phyloP scores from a whole-genome alignment of 768 basidiomycete genomes.

The Podaxis mareebaensis region DNA sequence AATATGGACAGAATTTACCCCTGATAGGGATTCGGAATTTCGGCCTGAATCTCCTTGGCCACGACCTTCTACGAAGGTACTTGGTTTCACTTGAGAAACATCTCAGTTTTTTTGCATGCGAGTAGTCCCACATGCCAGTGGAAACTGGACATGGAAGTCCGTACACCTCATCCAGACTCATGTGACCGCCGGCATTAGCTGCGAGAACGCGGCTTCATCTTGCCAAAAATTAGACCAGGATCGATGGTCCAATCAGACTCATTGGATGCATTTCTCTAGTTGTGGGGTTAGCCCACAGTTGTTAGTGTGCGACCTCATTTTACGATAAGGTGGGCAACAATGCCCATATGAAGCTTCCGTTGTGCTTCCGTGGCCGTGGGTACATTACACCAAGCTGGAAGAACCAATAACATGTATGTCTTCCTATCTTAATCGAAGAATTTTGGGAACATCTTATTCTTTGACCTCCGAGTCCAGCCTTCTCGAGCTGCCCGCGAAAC shows the following conservation, averaged over 20 bases:
- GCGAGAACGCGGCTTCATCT: neutral
- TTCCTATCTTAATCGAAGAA: neutral
- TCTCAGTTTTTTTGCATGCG: neutral
- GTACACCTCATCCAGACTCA: neutral
- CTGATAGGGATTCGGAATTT: neutral
- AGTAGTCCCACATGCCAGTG: neutral
- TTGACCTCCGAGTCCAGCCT: neutral
- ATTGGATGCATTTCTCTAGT: neutral
- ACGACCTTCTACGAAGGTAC: neutral
- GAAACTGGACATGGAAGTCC: neutral
- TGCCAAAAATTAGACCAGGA: neutral
- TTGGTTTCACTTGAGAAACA: neutral
- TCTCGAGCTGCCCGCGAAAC: slow-evolving; percentile 52
- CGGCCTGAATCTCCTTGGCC: neutral
- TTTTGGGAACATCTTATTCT: neutral
- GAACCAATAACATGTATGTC: too few relatives aligned
- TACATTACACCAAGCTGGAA: neutral
- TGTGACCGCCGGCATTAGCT: neutral
- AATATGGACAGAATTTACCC: neutral
- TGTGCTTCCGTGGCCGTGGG: neutral
- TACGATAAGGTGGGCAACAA: neutral
- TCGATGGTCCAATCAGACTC: neutral
- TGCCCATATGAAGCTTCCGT: neutral
- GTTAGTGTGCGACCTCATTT: neutral
- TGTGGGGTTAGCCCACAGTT: neutral